Evolutionary conservation across 148 eudicot species (phyloP), one percentile per base, ranked within the genome.

Genomic region (Persicaria maculosa): DNA sequence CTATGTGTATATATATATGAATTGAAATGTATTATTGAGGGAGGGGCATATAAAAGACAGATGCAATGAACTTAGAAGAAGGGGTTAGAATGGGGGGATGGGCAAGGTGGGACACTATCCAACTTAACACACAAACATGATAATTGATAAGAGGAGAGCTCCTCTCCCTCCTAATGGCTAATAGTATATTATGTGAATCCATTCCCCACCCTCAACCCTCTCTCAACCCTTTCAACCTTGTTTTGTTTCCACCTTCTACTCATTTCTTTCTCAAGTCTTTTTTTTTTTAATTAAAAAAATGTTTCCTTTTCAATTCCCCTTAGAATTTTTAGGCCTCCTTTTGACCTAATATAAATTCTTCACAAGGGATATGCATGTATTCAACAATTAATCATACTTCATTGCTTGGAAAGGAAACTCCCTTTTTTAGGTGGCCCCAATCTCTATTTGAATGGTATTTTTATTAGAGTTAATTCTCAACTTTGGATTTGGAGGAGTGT

Each of bases 31-130:
- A 65, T 65, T 40, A 65, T 65, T 65, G 45, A 50, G 16, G 45
- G 20, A 59, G 77, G 52, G 69, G 46, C 53, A 7, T 22, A 54
- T 20, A 58, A 71, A 72, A 76, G 78, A 72, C 74, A 86, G 84
- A 77, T 86, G 47, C 89, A 86, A 74, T 84, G 89, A 54, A 86
- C 76, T 80, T 25, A 50, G 59, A 43, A 47, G 44, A 72, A 9
- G 47, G 74, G 20, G 57, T 45, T n/a, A 9, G 72, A 76, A 68
- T 47, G 75, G 75, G 67, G 73, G 43, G 84, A 86, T 85, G 84
- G 86, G 85, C 83, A 69, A 72, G 74, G 75, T 79, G 87, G 87
- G 83, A 80, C 40, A 31, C 44, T 3, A 10, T 9, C 44, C 68
- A 25, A 61, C 16, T 31, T 61, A 61, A 31, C 44, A 61, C 68